These are phyloP conservation scores for Zhuliangozyma blackwelliae DNA, from an alignment of 1,139 yeast genomes.

Conservation along the genomic window DNA sequence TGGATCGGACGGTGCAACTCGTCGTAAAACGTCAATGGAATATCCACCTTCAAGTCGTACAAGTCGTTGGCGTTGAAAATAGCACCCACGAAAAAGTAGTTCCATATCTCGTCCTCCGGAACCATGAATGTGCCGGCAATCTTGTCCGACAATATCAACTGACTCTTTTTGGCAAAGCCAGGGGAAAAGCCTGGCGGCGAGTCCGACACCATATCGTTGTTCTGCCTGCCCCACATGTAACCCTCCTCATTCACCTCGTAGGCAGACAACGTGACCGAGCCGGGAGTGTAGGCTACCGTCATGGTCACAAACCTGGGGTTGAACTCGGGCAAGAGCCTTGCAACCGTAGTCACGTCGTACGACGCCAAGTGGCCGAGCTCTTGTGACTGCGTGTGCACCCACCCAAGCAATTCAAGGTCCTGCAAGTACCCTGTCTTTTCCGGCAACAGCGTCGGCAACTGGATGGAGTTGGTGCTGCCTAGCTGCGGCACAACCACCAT, in stretches of 20 bases:
- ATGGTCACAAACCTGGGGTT: slow-evolving; percentile 48
- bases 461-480: slow-evolving; percentile 66
- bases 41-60: slow-evolving; percentile 68
- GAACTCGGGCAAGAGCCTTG: slow-evolving; percentile 27
- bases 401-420: slow-evolving; percentile 63
- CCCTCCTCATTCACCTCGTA: slow-evolving; percentile 63
- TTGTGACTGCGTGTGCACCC: slow-evolving; percentile 74
- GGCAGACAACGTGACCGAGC: slow-evolving; percentile 76
- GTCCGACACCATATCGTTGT: slow-evolving; percentile 51
- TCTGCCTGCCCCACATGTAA: slow-evolving; percentile 68
- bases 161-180: slow-evolving; percentile 58
- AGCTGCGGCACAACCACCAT: slow-evolving; percentile 86
- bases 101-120: slow-evolving; percentile 86
- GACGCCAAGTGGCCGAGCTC: slow-evolving; percentile 65
- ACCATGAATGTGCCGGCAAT: slow-evolving; percentile 81
- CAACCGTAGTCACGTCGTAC: slow-evolving; percentile 58
- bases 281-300: slow-evolving; percentile 73
- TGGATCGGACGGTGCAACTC: slow-evolving; percentile 88
- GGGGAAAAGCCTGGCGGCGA: slow-evolving; percentile 64
- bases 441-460: slow-evolving; percentile 53
- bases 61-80: slow-evolving; percentile 63
- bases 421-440: slow-evolving; percentile 28
- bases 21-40: slow-evolving; percentile 79
- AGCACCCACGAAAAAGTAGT: slow-evolving; percentile 84
- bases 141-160: slow-evolving; percentile 69